Percentiles rank a stretch among this genome's conserved stretches.
phyloP scores from a whole-genome alignment of 2,329 filamentous ascomycete species.

The Drechslerella coelobrocha region DNA sequence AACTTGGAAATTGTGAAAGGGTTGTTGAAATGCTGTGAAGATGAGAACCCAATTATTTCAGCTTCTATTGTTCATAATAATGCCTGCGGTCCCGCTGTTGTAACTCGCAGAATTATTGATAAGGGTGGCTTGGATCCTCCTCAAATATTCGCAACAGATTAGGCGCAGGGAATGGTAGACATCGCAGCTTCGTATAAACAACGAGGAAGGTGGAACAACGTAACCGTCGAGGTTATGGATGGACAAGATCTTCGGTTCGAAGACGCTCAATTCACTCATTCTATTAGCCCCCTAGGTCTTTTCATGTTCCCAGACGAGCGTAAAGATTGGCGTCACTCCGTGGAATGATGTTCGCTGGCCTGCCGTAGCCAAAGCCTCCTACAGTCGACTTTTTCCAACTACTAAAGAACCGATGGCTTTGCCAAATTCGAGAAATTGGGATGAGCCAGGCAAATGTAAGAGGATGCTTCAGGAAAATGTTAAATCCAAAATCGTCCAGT shows the following conservation, averaged over 20 bases:
- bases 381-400: conserved; percentile 17
- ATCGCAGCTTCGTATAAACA: conserved; percentile 17
- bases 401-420: conserved; percentile 24
- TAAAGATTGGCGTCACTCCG: conserved; percentile 25
- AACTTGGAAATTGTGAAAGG: conserved; percentile 24
- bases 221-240: conserved; percentile 28
- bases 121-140: conserved; percentile 1
- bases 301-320: conserved; percentile 41
- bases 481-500: conserved; percentile 10
- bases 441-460: conserved; percentile 9
- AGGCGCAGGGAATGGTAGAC: conserved; percentile 35
- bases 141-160: conserved; percentile 30
- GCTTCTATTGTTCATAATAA: conserved; percentile 39
- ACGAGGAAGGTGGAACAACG: conserved; percentile 14
- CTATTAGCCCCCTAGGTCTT: conserved; percentile 27
- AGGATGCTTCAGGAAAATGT: conserved; percentile 9
- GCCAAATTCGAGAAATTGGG: conserved; percentile 17
- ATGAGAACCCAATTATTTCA: conserved; percentile 8
- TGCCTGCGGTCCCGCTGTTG: conserved; percentile 27
- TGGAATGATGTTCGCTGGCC: conserved; percentile 41
- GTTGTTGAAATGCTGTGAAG: conserved; percentile 6
- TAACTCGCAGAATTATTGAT: conserved; percentile 16
- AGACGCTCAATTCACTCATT: conserved; percentile 36
- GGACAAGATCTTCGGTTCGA: conserved; percentile 32
- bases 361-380: conserved; percentile 7